phyloP scores from a whole-genome alignment of 139 green algal species.

The Mychonastes homosphaera region DNA sequence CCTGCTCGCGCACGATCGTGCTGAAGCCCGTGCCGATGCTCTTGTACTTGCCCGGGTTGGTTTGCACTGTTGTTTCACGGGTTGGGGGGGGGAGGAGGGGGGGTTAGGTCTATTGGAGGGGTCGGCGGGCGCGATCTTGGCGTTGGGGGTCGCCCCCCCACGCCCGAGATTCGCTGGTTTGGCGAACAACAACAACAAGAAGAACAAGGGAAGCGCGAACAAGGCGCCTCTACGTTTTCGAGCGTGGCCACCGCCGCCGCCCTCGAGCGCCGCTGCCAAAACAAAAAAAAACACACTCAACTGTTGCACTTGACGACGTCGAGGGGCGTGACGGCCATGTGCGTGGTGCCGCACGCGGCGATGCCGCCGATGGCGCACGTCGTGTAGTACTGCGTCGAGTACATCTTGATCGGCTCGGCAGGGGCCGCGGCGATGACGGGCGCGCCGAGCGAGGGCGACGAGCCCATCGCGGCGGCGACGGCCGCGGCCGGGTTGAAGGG shows the following conservation, averaged over 20 bases:
- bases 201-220: too few species aligned
- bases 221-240: too few species aligned
- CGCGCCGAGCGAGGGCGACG: not conserved
- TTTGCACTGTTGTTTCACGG: slow-evolving; percentile 23
- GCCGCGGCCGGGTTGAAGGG: slow-evolving; percentile 2
- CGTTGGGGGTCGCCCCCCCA: too few species aligned
- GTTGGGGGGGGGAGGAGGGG: too few species aligned
- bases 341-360: slow-evolving; percentile 45
- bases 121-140: too few species aligned
- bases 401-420: slow-evolving; percentile 46
- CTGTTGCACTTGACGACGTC: slow-evolving; percentile 93
- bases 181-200: too few species aligned
- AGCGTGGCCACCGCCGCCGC: too few species aligned
- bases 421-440: slow-evolving; percentile 34
- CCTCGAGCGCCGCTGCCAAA: not conserved
- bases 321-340: slow-evolving; percentile 69
- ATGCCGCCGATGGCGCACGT: slow-evolving; percentile 62
- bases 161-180: too few species aligned
- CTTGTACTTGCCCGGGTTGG: slow-evolving; percentile 59
- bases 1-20: slow-evolving; percentile 50
- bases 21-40: slow-evolving; percentile 57
- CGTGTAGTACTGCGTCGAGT: slow-evolving; percentile 64
- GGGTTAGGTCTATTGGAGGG: too few species aligned
- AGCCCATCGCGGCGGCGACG: not conserved
- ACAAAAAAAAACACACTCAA: slow-evolving; percentile 16